A percentile compares a stretch with the other conserved stretches of the same genome.
phyloP scores from a whole-genome alignment of 148 eudicot genomes.

The Vaccinium macrocarpon region DNA sequence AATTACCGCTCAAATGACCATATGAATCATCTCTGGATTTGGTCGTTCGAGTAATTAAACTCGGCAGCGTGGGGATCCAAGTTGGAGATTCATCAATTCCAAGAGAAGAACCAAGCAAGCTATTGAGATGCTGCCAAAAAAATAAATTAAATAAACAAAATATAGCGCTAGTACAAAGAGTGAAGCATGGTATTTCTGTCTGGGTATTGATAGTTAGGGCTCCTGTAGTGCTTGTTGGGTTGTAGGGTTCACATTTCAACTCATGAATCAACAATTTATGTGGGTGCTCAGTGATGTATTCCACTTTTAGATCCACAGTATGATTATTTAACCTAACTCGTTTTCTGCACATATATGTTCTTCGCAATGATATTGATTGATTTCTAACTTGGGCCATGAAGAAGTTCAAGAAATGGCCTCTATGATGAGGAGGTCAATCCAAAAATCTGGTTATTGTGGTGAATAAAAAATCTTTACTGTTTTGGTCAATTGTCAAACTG shows the following conservation, averaged over 20 bases:
- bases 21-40: background rate
- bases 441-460: background rate
- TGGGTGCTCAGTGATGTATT: background rate
- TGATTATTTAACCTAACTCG: slow-evolving; percentile 4
- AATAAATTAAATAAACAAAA: background rate
- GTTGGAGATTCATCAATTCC: background rate
- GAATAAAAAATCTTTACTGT: background rate
- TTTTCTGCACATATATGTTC: background rate
- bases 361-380: background rate
- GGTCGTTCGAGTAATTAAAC: background rate
- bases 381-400: background rate
- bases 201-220: background rate
- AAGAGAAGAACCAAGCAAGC: background rate
- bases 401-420: background rate
- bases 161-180: background rate
- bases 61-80: background rate
- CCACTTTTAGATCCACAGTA: background rate
- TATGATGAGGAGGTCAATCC: background rate
- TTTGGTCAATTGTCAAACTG: background rate
- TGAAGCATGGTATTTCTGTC: background rate
- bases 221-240: background rate
- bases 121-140: background rate
- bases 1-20: background rate
- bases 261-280: background rate
- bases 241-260: background rate